phyloP scores from a whole-genome alignment of 108 stramenopile species.

The Nitzschia inconspicua region DNA sequence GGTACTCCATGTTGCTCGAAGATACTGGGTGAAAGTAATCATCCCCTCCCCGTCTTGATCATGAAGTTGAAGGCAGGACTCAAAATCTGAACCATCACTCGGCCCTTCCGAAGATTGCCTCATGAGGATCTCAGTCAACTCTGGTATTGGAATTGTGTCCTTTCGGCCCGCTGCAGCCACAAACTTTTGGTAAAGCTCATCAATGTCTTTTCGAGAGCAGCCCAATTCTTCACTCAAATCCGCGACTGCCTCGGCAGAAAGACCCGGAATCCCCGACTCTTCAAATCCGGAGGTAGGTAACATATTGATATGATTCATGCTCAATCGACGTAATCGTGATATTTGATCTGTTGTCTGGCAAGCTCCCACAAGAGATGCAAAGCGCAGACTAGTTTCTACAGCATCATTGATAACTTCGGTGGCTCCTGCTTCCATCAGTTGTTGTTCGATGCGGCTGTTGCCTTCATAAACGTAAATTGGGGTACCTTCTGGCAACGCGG shows the following conservation, averaged over 20 bases:
- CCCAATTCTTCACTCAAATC: constrained; percentile 19
- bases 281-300: not conserved
- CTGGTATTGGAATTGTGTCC: constrained; percentile 17
- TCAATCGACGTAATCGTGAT: constrained; percentile 2
- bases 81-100: not conserved
- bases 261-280: constrained; percentile 5
- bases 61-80: not conserved
- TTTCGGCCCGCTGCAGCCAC: not conserved
- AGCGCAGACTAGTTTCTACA: constrained; percentile 28
- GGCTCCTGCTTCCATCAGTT: constrained; percentile 58
- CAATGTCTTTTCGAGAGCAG: constrained; percentile 3
- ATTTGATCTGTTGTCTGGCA: constrained; percentile 2
- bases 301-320: not conserved
- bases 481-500: constrained; percentile 53
- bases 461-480: constrained; percentile 64
- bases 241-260: not conserved
- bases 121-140: constrained; percentile 19
- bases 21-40: constrained; percentile 28
- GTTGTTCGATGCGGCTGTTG: constrained; percentile 16
- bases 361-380: constrained; percentile 27
- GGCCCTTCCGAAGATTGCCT: constrained; percentile 14
- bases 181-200: constrained; percentile 17
- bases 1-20: constrained; percentile 8
- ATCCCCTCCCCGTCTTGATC: constrained; percentile 24
- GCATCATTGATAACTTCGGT: constrained; percentile 54